Evolutionary conservation across 2,329 filamentous ascomycete species (phyloP).

Genomic region (Ophiocordyceps robertsii): DNA sequence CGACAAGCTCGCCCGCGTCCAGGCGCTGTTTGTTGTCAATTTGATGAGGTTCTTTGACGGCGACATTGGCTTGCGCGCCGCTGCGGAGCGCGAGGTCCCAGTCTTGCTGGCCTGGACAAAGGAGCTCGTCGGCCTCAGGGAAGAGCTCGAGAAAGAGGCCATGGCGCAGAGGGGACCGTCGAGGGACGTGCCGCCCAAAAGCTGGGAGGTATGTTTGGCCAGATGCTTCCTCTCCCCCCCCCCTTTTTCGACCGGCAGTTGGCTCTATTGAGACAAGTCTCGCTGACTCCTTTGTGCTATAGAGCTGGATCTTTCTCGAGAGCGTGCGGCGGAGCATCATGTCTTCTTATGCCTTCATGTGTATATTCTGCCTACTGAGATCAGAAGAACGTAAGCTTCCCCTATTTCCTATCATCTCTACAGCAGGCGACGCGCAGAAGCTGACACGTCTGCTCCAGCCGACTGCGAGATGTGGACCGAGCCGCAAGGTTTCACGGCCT

Average conservation of each 20-base stretch:
- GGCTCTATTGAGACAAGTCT: background rate
- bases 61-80: slow-evolving; percentile 23
- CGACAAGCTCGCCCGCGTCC: slow-evolving; percentile 28
- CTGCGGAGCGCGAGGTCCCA: slow-evolving; percentile 25
- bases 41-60: slow-evolving; percentile 30
- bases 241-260: background rate
- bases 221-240: background rate
- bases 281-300: background rate
- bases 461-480: slow-evolving; percentile 4
- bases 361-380: slow-evolving; percentile 20
- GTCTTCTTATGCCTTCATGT: slow-evolving; percentile 17
- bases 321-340: slow-evolving; percentile 25
- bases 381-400: slow-evolving; percentile 13
- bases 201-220: slow-evolving; percentile 24
- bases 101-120: slow-evolving; percentile 22
- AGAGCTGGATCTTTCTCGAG: slow-evolving; percentile 29
- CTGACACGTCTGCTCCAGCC: background rate
- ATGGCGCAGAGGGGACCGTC: slow-evolving; percentile 4
- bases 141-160: slow-evolving; percentile 17
- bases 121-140: slow-evolving; percentile 17
- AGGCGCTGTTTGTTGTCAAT: slow-evolving; percentile 27
- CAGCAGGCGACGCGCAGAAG: background rate
- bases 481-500: slow-evolving; percentile 20
- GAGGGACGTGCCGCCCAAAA: slow-evolving; percentile 21
- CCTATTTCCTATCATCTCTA: background rate